Evolutionary conservation across 75 land plant genomes (phyloP).

Genomic region (Ceratopteris richardii): DNA sequence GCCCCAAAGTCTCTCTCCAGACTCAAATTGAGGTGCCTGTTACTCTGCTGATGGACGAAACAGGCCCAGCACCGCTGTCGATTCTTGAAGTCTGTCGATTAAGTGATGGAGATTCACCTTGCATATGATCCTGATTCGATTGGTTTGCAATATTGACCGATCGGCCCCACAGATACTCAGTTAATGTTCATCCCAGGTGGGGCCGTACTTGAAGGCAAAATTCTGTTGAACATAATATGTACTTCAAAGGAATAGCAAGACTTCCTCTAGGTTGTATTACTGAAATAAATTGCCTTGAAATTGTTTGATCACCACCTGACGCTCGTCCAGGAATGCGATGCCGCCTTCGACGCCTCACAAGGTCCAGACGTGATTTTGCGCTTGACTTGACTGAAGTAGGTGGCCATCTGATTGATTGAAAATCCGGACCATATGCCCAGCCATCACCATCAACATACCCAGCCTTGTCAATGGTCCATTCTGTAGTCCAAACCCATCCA

Average conservation of each 20-base stretch:
- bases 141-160: conserved; percentile 12
- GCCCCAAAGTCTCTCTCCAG: conserved; percentile 85
- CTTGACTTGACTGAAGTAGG: conserved; percentile 40
- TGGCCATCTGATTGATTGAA: conserved; percentile 52
- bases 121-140: background rate
- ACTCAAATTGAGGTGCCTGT: conserved; percentile 85
- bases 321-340: conserved; percentile 45
- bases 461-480: conserved; percentile 56
- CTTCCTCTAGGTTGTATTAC: conserved; percentile 52
- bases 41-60: no score
- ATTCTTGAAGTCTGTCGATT: conserved; percentile 22
- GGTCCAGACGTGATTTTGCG: conserved; percentile 50
- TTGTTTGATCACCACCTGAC: conserved; percentile 15
- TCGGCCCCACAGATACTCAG: conserved; percentile 62
- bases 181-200: conserved; percentile 19
- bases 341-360: conserved; percentile 70
- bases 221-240: conserved; percentile 33
- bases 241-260: conserved; percentile 50
- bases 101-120: conserved; percentile 15
- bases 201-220: conserved; percentile 86
- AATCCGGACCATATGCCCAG: conserved; percentile 84
- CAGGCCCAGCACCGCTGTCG: conserved; percentile 10
- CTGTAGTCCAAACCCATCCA: conserved; percentile 72
- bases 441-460: conserved; percentile 66
- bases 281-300: conserved; percentile 31